Evolutionary conservation across 441 rosid genomes (phyloP), one percentile per base, ranked within the genome.

Genomic region (Biscutella laevigata): DNA sequence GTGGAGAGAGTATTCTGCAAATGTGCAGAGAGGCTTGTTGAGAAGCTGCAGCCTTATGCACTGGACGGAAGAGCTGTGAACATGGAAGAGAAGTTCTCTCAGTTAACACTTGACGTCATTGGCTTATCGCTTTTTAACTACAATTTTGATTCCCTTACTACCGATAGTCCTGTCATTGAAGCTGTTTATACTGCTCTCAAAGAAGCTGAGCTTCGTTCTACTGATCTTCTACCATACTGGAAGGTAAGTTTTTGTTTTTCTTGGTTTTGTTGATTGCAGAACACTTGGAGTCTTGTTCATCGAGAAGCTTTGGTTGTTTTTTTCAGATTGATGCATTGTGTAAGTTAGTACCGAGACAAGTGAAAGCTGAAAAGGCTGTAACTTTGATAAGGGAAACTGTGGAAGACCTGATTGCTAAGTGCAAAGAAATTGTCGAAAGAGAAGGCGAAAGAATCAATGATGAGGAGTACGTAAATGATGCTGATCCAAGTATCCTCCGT

Each of bases 171-270:
- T 2, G 89, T 89, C 4, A 89, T 89, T 11, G 95, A 81, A 64
- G 89, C 97, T 12, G 91, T 89, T 58, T 89, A 89, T 56, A 82
- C 89, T 67, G 84, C 97, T 43, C 66, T 89, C 27, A 86, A 84
- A 77, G 95, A 89, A 69, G 97, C 97, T 4, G 97, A 84, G 77
- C 79, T 79, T 68, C 88, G 97, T 16, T 76, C 95, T 39, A 90
- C 95, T 8, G 97, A 90, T 76, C 59, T 89, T 58, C 52, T 89
- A 54, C 97, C 97, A 0, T 89, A 89, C 58, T 89, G 97, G 97
- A 86, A 89, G 94, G 97, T 61, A 65, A 54, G 83, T 65, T 41
- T 55, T 22, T 16, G 0, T 53, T 46, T 49, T 30, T 5, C 4
- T 1, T 36, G 14, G 25, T 6, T 54, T 34, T 10, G 12, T 19